Conservation (phyloP, 2,329 filamentous ascomycete genomes). For the Nothophaeocryptopus gaeumannii region DNA sequence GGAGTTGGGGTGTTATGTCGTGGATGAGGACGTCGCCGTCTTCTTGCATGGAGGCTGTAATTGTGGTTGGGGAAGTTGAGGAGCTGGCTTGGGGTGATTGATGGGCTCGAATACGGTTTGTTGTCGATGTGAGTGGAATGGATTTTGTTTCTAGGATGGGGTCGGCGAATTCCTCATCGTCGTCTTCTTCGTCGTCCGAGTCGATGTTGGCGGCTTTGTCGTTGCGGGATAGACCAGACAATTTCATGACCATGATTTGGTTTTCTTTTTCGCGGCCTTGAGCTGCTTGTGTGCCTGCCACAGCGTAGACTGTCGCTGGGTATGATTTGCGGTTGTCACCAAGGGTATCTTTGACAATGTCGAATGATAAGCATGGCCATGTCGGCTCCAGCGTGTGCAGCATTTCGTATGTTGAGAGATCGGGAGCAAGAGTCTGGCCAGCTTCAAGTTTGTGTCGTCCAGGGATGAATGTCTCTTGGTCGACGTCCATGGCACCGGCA, state of each 20-base stretch:
- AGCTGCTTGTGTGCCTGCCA: conserved; percentile 91
- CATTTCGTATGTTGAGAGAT: conserved; percentile 96
- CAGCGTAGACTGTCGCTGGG: conserved; percentile 91
- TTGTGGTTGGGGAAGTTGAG: conserved; percentile 70
- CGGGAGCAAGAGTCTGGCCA: conserved; percentile 85
- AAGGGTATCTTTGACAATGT: conserved; percentile 80
- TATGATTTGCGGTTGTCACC: conserved; percentile 90
- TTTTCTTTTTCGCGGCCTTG: conserved; percentile 74
- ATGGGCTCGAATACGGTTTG: conserved; percentile 87
- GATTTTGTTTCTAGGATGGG: conserved; percentile 90
- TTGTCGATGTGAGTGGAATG: conserved; percentile 81
- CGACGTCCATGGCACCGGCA: conserved; percentile 80
- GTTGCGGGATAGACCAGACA: conserved; percentile 87
- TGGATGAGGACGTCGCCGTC: conserved; percentile 85
- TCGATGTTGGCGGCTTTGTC: conserved; percentile 68
- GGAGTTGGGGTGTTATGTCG: conserved; percentile 85
- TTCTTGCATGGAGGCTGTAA: conserved; percentile 91
- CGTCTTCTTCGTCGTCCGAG: conserved; percentile 65
- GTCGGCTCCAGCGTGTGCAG: conserved; percentile 89
- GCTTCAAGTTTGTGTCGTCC: conserved; percentile 87
- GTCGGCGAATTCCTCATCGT: conserved; percentile 72
- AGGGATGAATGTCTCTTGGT: conserved; percentile 93
- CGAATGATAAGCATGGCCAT: conserved; percentile 96
- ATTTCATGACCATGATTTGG: conserved; percentile 91
- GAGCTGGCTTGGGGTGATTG: conserved; percentile 72